Evolutionary conservation across 306 rosid species (phyloP), one percentile per base, ranked within the genome.

Genomic region (Quercus cerris): DNA sequence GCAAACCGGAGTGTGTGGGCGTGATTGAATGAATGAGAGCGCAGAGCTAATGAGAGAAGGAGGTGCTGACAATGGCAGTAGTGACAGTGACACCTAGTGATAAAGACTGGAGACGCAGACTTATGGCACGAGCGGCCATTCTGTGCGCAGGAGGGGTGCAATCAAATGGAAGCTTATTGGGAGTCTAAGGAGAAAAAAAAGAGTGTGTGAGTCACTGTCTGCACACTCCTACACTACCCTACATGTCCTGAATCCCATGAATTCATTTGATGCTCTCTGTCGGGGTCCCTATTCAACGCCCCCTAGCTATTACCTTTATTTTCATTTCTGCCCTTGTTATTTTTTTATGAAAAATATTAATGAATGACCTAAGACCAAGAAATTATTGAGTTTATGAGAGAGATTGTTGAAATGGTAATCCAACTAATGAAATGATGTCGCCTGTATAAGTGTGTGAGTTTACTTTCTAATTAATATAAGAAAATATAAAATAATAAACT

Each of bases 1-100:
- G 97, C 91, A 73, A 92, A 92, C 97, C 97, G 61, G 58, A 77
- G 77, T 74, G 93, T 84, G 94, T 92, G 97, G 96, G 97, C 86
- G 55, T 89, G 82, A 76, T 23, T 74, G 82, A 80, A 31, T 82
- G 82, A 78, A 33, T 54, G 77, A 20, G 71, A 54, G 63, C 12
- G 70, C 5, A 15, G 4, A n/a, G 35, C 18, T 8, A 22, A 35
- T 15, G 3, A 6, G 3, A 30, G 41, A 31, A 46, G 35, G 35
- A 44, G 72, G 72, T 68, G 78, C 64, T 75, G 81, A 59, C 56
- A 77, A 15, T 35, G 38, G 7, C 51, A 41, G 76, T 41, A 41
- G 76, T 41, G 72, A 77, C 28, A 54, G 51, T 3, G 75, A 77
- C 51, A 58, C 57, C 57, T 31, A 49, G 54, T 49, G 54, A 12